phyloP scores from a whole-genome alignment of 441 rosid species.

The Populus hybrid region DNA sequence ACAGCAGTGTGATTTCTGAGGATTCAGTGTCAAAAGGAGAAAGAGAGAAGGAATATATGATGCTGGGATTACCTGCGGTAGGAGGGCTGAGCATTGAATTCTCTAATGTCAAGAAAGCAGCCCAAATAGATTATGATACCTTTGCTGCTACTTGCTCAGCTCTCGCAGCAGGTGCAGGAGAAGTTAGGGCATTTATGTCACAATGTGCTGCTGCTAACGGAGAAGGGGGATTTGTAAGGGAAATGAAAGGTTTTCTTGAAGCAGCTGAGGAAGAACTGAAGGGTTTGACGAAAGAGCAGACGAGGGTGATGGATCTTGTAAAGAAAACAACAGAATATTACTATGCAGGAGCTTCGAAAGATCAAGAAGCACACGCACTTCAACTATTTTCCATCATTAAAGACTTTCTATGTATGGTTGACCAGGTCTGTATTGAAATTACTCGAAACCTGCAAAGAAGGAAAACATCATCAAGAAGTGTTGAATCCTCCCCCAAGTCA shows the following conservation, averaged over 20 bases:
- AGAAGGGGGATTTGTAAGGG: slow-evolving; percentile 47
- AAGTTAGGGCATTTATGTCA: slow-evolving; percentile 34
- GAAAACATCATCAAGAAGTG: slow-evolving; percentile 22
- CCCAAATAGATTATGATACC: slow-evolving; percentile 49
- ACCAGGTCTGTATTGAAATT: slow-evolving; percentile 67
- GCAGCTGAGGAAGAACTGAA: slow-evolving; percentile 58
- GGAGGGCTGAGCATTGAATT: slow-evolving; percentile 84
- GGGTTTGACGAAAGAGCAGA: slow-evolving; percentile 44
- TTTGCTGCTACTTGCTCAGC: slow-evolving; percentile 47
- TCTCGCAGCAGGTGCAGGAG: slow-evolving; percentile 46
- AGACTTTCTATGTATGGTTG: slow-evolving; percentile 81
- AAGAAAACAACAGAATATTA: slow-evolving; percentile 74
- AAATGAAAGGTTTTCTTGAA: slow-evolving; percentile 60
- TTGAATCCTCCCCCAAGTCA: slow-evolving; percentile 34
- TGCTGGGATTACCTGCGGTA: slow-evolving; percentile 71
- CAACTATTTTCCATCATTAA: slow-evolving; percentile 67
- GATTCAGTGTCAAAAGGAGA: slow-evolving; percentile 38
- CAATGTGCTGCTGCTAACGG: slow-evolving; percentile 33
- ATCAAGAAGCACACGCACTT: slow-evolving; percentile 44
- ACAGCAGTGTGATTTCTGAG: slow-evolving; percentile 20
- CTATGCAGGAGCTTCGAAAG: slow-evolving; percentile 65
- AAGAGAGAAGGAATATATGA: slow-evolving; percentile 59
- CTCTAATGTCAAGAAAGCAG: slow-evolving; percentile 73
- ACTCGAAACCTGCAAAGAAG: slow-evolving; percentile 60
- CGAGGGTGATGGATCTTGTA: slow-evolving; percentile 57